Evolutionary conservation across 441 rosid species (phyloP).

Genomic region (Gossypium laxum): DNA sequence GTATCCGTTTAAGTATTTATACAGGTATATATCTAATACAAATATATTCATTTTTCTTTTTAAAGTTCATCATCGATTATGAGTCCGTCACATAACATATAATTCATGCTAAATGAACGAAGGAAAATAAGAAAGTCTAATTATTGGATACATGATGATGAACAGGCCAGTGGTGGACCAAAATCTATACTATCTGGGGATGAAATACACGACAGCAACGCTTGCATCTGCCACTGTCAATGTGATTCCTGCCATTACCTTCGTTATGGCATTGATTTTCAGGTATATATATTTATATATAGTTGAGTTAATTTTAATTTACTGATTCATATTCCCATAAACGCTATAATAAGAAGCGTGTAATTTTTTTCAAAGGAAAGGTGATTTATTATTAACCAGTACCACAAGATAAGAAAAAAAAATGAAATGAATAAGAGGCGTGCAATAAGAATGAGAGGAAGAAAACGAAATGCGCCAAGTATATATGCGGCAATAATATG

Average conservation of each 20-base stretch:
- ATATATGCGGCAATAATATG: background rate
- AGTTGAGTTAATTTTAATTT: background rate
- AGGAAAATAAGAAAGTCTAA: background rate
- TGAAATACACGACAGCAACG: conserved; percentile 82
- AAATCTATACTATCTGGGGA: conserved; percentile 61
- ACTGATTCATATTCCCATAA: background rate
- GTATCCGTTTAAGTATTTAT: too few relatives aligned
- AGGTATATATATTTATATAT: conserved; percentile 28
- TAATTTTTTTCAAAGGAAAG: background rate
- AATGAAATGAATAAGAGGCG: background rate
- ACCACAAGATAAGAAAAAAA: too few relatives aligned
- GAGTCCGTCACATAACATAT: background rate
- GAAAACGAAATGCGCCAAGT: background rate
- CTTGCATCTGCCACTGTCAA: conserved; percentile 66
- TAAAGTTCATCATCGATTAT: too few relatives aligned
- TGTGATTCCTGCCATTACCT: conserved; percentile 75
- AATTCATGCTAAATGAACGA: background rate
- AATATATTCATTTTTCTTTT: too few relatives aligned
- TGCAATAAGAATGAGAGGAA: background rate
- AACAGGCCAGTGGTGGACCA: conserved; percentile 85
- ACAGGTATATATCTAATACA: too few relatives aligned
- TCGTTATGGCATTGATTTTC: conserved; percentile 67
- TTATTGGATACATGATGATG: background rate
- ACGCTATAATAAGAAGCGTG: background rate
- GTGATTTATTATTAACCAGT: too few relatives aligned